A percentile compares a stretch with the other conserved stretches of the same genome.
Evolutionary conservation across 2,329 filamentous ascomycete species (phyloP).

Genomic region (Ophiocordyceps australis): DNA sequence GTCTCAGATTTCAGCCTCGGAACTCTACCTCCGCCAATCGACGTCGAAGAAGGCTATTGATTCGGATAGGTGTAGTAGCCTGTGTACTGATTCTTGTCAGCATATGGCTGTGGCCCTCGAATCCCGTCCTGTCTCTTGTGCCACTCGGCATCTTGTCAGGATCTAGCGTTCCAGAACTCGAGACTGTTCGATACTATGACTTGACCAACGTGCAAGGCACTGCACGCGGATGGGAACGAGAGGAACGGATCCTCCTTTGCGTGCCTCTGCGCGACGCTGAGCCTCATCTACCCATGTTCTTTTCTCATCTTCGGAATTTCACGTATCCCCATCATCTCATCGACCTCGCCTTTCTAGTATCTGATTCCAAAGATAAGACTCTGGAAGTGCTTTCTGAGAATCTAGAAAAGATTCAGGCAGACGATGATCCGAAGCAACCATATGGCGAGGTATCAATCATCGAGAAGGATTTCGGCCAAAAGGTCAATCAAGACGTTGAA

Average conservation of each 20-base stretch:
- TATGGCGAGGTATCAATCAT: slow-evolving; percentile 97
- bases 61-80: slow-evolving; percentile 43
- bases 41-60: slow-evolving; percentile 53
- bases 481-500: slow-evolving; percentile 94
- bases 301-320: slow-evolving; percentile 88
- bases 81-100: slow-evolving; percentile 46
- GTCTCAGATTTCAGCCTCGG: slow-evolving; percentile 56
- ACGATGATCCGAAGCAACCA: slow-evolving; percentile 60
- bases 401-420: slow-evolving; percentile 61
- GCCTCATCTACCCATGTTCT: slow-evolving; percentile 91
- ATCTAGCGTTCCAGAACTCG: slow-evolving; percentile 57
- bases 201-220: slow-evolving; percentile 81
- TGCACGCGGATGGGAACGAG: slow-evolving; percentile 84
- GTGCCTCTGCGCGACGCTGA: slow-evolving; percentile 88
- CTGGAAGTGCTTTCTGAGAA: slow-evolving; percentile 56
- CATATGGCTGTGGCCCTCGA: slow-evolving; percentile 59
- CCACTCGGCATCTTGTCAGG: slow-evolving; percentile 55
- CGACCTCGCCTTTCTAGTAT: slow-evolving; percentile 90
- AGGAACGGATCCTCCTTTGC: slow-evolving; percentile 87
- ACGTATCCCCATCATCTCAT: slow-evolving; percentile 96
- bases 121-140: slow-evolving; percentile 38
- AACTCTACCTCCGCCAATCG: slow-evolving; percentile 52
- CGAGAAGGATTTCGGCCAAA: slow-evolving; percentile 97
- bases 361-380: slow-evolving; percentile 90
- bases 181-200: slow-evolving; percentile 96